phyloP scores from a whole-genome alignment of 768 basidiomycete species.

The Termitomyces eurrhizus region DNA sequence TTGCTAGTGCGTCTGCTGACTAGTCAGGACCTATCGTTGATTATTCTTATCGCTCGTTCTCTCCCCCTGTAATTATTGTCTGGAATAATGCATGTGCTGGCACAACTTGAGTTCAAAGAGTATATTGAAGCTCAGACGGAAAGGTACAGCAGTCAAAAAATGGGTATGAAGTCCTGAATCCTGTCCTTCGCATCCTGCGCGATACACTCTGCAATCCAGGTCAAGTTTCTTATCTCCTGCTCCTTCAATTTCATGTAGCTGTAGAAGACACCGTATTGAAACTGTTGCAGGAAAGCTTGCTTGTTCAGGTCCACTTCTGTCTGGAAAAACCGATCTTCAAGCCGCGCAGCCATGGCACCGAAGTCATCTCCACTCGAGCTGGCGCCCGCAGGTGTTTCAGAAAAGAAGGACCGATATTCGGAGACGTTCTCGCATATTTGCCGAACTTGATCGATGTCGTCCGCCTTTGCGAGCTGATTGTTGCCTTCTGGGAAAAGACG shows the following conservation, averaged over 20 bases:
- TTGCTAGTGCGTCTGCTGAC: constrained; percentile 34
- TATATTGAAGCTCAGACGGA: neutral
- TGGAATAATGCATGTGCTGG: neutral
- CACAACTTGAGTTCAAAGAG: neutral
- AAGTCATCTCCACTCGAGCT: constrained; percentile 33
- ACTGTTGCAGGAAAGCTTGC: constrained; percentile 91
- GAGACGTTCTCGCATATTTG: constrained; percentile 80
- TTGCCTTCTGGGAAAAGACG: constrained; percentile 95
- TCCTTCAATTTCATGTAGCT: constrained; percentile 91
- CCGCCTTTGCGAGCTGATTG: constrained; percentile 88
- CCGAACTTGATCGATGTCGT: constrained; percentile 92
- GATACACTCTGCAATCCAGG: constrained; percentile 97
- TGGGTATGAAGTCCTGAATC: constrained; percentile 92
- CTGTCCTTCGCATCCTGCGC: constrained; percentile 95
- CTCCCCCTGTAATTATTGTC: neutral
- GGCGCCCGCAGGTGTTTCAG: constrained; percentile 33
- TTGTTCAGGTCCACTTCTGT: constrained; percentile 95
- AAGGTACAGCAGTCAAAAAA: constrained; percentile 53
- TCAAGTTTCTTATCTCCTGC: constrained; percentile 84
- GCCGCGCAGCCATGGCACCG: constrained; percentile 49
- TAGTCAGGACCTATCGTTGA: constrained; percentile 5
- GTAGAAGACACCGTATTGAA: constrained; percentile 92
- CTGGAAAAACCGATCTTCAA: constrained; percentile 94
- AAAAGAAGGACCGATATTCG: constrained; percentile 92
- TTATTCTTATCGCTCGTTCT: neutral